Evolutionary conservation across 2,329 filamentous ascomycete species (phyloP).

Genomic region (Botryotinia narcissicola): DNA sequence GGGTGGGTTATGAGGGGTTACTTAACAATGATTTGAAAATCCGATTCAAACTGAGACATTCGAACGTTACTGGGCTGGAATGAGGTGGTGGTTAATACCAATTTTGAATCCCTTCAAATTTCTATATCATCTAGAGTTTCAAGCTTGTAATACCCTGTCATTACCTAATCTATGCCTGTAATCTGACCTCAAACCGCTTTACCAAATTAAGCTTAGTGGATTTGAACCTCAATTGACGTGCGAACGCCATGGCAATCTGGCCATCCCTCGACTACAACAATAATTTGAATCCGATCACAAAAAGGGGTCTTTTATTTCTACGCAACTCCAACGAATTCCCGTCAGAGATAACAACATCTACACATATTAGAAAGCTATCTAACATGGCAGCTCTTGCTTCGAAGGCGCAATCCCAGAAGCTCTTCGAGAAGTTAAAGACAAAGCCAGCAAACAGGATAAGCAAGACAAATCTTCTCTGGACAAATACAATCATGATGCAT

Average conservation of each 20-base stretch:
- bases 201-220: constrained; percentile 11
- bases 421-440: constrained; percentile 95
- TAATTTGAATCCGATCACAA: constrained; percentile 6
- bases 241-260: constrained; percentile 35
- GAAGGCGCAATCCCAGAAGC: constrained; percentile 92
- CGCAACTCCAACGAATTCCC: background rate
- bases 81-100: too few relatives aligned
- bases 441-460: constrained; percentile 90
- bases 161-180: background rate
- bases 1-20: background rate
- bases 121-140: background rate
- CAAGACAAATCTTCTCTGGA: constrained; percentile 37
- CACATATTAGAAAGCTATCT: constrained; percentile 25
- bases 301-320: constrained; percentile 22
- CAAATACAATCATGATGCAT: background rate
- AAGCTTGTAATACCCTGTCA: background rate
- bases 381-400: constrained; percentile 68
- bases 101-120: background rate
- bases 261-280: constrained; percentile 23
- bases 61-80: too few relatives aligned
- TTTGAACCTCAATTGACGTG: background rate
- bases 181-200: background rate
- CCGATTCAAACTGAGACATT: too few relatives aligned
- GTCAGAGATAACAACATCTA: constrained; percentile 1
- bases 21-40: too few relatives aligned